Evolutionary conservation across 768 basidiomycete species (phyloP).

Genomic region (Asterophora lycoperdoides): DNA sequence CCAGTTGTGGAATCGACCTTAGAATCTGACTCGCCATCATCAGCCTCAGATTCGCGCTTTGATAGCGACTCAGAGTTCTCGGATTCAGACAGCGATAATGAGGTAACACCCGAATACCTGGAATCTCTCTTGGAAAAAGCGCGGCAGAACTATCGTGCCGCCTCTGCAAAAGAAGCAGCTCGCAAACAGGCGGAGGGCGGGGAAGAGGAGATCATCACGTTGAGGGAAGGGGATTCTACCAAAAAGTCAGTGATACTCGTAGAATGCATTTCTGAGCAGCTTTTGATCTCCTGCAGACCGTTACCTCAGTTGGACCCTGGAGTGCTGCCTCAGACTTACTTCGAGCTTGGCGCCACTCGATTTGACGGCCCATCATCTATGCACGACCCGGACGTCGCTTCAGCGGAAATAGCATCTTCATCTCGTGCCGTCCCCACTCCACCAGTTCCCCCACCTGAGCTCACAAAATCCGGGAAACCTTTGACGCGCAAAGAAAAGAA

Average conservation of each 20-base stretch:
- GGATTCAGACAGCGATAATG: constrained; percentile 40
- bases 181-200: constrained; percentile 19
- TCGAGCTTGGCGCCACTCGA: constrained; percentile 52
- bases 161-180: constrained; percentile 24
- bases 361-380: constrained; percentile 42
- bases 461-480: constrained; percentile 57
- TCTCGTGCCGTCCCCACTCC: constrained; percentile 49
- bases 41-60: constrained; percentile 34
- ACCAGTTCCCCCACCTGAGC: constrained; percentile 57
- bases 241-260: constrained; percentile 30
- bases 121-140: constrained; percentile 63
- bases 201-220: constrained; percentile 53
- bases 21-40: constrained; percentile 6
- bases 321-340: constrained; percentile 58
- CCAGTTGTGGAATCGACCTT: background rate
- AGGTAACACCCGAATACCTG: constrained; percentile 55
- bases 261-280: background rate
- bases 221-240: constrained; percentile 34
- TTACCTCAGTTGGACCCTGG: constrained; percentile 68
- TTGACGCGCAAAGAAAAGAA: constrained; percentile 72
- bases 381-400: constrained; percentile 60
- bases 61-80: constrained; percentile 31
- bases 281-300: constrained; percentile 32
- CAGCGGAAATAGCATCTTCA: constrained; percentile 47
- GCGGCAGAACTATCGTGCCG: constrained; percentile 40